Base-by-base conservation (phyloP, 768 basidiomycete genomes). In the Tylopilus balloui region DNA sequence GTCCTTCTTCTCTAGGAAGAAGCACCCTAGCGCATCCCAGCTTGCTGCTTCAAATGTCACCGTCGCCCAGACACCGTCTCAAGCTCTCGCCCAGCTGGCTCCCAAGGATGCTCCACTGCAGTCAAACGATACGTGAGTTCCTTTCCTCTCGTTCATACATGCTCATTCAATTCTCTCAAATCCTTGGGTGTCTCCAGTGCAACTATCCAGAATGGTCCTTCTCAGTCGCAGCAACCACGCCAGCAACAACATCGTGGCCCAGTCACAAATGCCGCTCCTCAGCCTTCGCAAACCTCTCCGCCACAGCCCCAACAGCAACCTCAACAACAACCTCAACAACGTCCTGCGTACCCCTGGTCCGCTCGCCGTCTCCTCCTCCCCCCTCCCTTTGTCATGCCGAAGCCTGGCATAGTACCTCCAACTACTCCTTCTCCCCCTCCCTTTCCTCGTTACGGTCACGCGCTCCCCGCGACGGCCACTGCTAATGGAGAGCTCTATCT, bases 391-490 rank as follows among this genome's bases (percentile, higher is more conserved):
- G 66, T 79, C 17, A 71, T 88, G 42, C 73, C 75, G 42, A 87
- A 84, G 55, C 83, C 84, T 12, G 84, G 80, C 38, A 70, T 80
- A 44, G 75, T 73, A 1, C 77, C 80, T n/a, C 78, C 86, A 9
- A 79, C 79, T 0, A 71, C 79, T 1, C 82, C 84, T 2, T 92
- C 91, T 0, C 86, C 90, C 0, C 84, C 86, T 2, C 95, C 95
- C 0, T 98, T 98, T 68, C 95, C 96, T 21, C 84, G 95, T 35
- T 99, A 98, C 63, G 96, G 95, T 21, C 91, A 96, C 63, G 86
- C 94, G 12, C 79, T 97, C 6, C 93, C 93, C 9, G 79, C 87
- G 6, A 79, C 77, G 8, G 80, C 89, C 2, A 86, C 84, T 20
- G 64, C 79, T n/a, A 77, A 75, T 6, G 96, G 96, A 8, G 93